Conservation (phyloP, 2,329 filamentous ascomycete species). For the Xylariaceae sp. region DNA sequence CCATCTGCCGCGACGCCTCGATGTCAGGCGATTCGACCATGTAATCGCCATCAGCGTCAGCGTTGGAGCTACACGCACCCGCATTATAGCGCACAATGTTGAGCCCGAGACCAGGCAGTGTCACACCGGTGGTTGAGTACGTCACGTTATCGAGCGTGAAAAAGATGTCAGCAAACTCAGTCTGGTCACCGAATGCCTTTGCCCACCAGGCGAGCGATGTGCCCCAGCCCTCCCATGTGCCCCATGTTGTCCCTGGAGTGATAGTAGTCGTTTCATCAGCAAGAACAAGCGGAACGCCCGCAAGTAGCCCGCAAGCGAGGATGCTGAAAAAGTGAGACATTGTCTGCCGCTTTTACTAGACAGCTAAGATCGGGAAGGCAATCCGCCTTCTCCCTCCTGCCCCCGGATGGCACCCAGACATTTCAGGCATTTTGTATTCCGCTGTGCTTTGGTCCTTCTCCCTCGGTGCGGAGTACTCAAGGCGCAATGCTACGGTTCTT, state of each 20-base stretch:
- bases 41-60: conserved; percentile 27
- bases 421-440: no score
- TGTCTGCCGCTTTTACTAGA: no score
- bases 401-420: no score
- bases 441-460: no score
- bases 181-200: conserved; percentile 35
- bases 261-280: neutral
- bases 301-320: neutral
- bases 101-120: conserved; percentile 38
- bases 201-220: conserved; percentile 44
- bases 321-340: no score
- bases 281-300: neutral
- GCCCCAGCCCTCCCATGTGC: conserved; percentile 43
- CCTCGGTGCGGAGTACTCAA: no score
- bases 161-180: conserved; percentile 40
- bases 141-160: conserved; percentile 34
- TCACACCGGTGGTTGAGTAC: conserved; percentile 26
- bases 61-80: conserved; percentile 37
- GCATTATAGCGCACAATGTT: conserved; percentile 43
- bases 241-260: conserved; percentile 20
- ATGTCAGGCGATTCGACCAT: conserved; percentile 38
- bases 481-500: no score
- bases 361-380: no score
- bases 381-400: no score
- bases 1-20: conserved; percentile 30